phyloP scores from a whole-genome alignment of 805 yeast genomes.

The Kurtzmaniella cleridarum region DNA sequence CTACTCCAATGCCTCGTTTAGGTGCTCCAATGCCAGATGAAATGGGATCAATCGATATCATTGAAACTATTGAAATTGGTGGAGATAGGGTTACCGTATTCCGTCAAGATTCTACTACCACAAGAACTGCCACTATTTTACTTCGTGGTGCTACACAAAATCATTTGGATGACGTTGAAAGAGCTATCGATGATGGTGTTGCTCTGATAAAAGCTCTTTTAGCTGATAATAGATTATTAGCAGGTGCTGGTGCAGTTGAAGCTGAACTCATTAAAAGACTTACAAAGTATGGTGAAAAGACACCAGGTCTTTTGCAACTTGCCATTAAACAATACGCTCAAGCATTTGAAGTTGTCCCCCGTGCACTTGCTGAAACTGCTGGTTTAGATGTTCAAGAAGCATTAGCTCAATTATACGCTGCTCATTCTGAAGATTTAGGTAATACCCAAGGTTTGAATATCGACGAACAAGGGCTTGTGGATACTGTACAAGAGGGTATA shows the following conservation, averaged over 20 bases:
- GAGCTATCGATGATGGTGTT: constrained; percentile 97
- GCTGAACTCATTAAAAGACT: constrained; percentile 78
- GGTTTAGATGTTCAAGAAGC: constrained; percentile 89
- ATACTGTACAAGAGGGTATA: constrained; percentile 64
- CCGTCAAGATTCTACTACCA: constrained; percentile 63
- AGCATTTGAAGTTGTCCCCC: constrained; percentile 92
- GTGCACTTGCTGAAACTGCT: constrained; percentile 89
- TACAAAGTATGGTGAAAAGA: constrained; percentile 82
- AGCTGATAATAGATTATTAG: constrained; percentile 70
- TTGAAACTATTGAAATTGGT: constrained; percentile 91
- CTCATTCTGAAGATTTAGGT: constrained; percentile 48
- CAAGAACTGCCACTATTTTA: constrained; percentile 81
- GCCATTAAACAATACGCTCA: constrained; percentile 92
- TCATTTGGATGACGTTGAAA: constrained; percentile 87
- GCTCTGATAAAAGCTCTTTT: constrained; percentile 84
- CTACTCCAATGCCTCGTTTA: constrained; percentile 88
- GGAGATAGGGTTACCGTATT: constrained; percentile 95
- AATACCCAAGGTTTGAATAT: constrained; percentile 79
- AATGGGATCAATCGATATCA: constrained; percentile 80
- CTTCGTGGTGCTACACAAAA: constrained; percentile 96
- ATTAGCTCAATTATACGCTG: constrained; percentile 83
- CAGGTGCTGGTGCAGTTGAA: constrained; percentile 97
- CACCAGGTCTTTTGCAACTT: constrained; percentile 88
- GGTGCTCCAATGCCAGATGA: constrained; percentile 96
- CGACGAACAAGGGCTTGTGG: constrained; percentile 62